Conservation (phyloP, 1,284 basidiomycete species). For the Xanthoconium separans region DNA sequence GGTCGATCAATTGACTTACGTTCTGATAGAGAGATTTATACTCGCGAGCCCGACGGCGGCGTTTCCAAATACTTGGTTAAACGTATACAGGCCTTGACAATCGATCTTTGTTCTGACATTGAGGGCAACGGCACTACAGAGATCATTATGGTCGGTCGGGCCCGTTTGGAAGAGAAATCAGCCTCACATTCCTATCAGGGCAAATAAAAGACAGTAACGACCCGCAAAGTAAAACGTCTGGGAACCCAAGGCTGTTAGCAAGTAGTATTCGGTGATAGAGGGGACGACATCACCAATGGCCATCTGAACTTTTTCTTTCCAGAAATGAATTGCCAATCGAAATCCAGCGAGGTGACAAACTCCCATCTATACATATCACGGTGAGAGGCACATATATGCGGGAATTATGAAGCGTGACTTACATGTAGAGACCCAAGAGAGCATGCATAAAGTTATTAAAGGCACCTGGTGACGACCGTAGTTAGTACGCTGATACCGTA, state of each 20-base stretch:
- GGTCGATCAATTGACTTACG: slow-evolving; percentile 42
- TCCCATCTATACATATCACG: slow-evolving; percentile 50
- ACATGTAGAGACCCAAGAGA: slow-evolving; percentile 69
- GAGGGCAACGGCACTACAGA: slow-evolving; percentile 28
- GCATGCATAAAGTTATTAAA: slow-evolving; percentile 68
- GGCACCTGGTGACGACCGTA: slow-evolving; percentile 39
- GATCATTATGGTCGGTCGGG: not conserved
- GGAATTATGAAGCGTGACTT: slow-evolving; percentile 5
- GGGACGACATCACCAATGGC: slow-evolving; percentile 50
- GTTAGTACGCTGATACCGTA: slow-evolving; percentile 5
- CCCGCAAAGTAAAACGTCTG: slow-evolving; percentile 75
- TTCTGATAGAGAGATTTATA: slow-evolving; percentile 76
- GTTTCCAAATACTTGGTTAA: slow-evolving; percentile 71
- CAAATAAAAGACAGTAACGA: slow-evolving; percentile 65
- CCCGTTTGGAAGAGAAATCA: not conserved
- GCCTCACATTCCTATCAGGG: slow-evolving; percentile 69
- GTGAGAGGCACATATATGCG: slow-evolving; percentile 10
- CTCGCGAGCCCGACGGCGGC: slow-evolving; percentile 72
- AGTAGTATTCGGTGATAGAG: not conserved
- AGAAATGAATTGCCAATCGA: slow-evolving; percentile 65
- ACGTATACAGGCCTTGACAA: slow-evolving; percentile 58
- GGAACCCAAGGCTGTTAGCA: slow-evolving; percentile 1
- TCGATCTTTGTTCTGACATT: slow-evolving; percentile 33
- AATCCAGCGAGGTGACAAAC: slow-evolving; percentile 61
- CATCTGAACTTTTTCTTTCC: slow-evolving; percentile 61